Base-by-base conservation (phyloP, 768 basidiomycete genomes). In the Boletus rufocinnamomeus region DNA sequence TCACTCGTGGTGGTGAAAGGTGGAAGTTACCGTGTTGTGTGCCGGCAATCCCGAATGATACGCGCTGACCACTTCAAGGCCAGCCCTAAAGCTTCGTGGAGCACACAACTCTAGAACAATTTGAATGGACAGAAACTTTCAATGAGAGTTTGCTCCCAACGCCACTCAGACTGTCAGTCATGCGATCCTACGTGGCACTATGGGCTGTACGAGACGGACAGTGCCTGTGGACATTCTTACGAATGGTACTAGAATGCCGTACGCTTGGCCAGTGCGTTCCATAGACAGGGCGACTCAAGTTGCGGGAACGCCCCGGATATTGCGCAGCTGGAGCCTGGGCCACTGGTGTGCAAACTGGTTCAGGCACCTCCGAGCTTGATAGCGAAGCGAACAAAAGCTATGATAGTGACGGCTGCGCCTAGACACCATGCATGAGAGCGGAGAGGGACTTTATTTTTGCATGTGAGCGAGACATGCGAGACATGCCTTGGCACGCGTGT, bases 71-170 rank as follows among this genome's bases (percentile, higher is more conserved):
- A 37, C 37, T 53, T 54, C 53, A 34, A 57, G 28, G 52, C 70
- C 71, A 57, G 70, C 70, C 70, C 71, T 71, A 71, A 71, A 72
- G 46, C 41, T 34, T 44, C 59, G 32, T 54, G 64, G 47, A 14
- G 19, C 62, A 60, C 59, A 35, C 49, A 54, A 55, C 60, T 43
- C 54, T 47, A n/a, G 45, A 50, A n/a, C 47, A 35, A 56, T 46
- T 50, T 54, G n/a, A 51, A 40, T 38, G 34, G 52, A 38, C 25
- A 35, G 25, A n/a, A n/a, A n/a, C n/a, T 48, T 52, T 28, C 25
- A 16, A 47, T 50, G 50, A 37, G 54, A 41, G 48, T 41, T 44
- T 37, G 40, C 46, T 56, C 53, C 13, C 50, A 41, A 55, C 61
- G 60, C 61, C 61, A 56, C 60, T 49, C 48, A 9, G 17, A 46